phyloP scores from a whole-genome alignment of 768 basidiomycete species.

The Chalciporus sphaerocephalus region DNA sequence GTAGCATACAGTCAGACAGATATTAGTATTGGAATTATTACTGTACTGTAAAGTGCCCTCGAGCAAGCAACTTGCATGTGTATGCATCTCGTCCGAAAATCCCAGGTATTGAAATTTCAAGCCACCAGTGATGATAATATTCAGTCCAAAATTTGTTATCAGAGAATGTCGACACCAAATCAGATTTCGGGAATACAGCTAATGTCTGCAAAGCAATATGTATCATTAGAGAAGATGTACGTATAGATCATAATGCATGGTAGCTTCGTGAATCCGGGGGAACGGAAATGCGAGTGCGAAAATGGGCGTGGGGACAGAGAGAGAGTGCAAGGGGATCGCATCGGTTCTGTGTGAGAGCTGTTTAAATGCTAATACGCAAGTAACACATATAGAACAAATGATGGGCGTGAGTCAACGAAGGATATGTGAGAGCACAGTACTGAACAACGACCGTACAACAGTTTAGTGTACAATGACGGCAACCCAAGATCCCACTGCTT shows the following conservation, averaged over 20 bases:
- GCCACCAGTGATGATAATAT: no score
- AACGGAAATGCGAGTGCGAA: slow-evolving; percentile 17
- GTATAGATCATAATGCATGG: slow-evolving; percentile 30
- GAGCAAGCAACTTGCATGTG: no score
- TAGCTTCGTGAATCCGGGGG: slow-evolving; percentile 17
- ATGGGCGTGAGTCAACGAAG: slow-evolving; percentile 18
- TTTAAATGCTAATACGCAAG: slow-evolving; percentile 15
- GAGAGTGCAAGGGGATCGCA: slow-evolving; percentile 4
- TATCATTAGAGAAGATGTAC: slow-evolving; percentile 24
- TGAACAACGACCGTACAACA: slow-evolving; percentile 23
- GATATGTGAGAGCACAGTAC: slow-evolving; percentile 14
- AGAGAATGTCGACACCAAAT: not conserved
- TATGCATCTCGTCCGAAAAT: no score
- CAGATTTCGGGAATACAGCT: not conserved
- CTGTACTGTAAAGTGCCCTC: no score
- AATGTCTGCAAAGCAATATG: slow-evolving; percentile 13
- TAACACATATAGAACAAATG: slow-evolving; percentile 24
- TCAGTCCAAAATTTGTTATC: no score
- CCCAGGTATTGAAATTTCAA: no score
- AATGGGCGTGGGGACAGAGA: not conserved
- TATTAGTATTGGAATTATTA: no score
- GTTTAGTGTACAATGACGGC: slow-evolving; percentile 17
- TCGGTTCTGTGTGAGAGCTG: slow-evolving; percentile 4
- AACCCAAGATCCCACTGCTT: slow-evolving; percentile 12
- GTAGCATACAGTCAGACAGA: no score